Conservation (phyloP, 2,329 filamentous ascomycete species). For the Cyphellophora attinorum region DNA sequence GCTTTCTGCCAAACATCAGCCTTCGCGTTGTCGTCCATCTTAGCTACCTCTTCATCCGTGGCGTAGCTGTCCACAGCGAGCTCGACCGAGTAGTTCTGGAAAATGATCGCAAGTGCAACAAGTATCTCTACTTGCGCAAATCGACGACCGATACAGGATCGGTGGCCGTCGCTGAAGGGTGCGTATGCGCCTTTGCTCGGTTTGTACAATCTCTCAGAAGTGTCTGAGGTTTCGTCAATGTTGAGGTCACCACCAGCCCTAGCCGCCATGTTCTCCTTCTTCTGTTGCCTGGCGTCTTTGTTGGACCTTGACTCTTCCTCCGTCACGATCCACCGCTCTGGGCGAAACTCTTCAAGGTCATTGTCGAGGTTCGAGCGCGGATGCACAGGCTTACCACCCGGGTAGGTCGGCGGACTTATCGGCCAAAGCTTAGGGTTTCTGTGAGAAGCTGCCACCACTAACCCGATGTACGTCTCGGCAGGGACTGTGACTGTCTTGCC, state of each 20-base stretch:
- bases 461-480: slow-evolving; percentile 42
- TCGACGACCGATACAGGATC: slow-evolving; percentile 45
- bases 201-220: slow-evolving; percentile 51
- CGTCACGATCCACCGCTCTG: slow-evolving; percentile 59
- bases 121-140: slow-evolving; percentile 51
- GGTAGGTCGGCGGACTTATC: slow-evolving; percentile 28
- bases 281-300: slow-evolving; percentile 1
- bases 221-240: slow-evolving; percentile 52
- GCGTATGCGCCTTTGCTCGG: slow-evolving; percentile 44
- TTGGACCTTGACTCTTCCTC: slow-evolving; percentile 9
- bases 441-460: slow-evolving; percentile 50
- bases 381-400: slow-evolving; percentile 24
- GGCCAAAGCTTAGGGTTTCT: slow-evolving; percentile 69
- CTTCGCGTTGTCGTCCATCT: slow-evolving; percentile 39
- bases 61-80: slow-evolving; percentile 56
- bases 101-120: slow-evolving; percentile 42
- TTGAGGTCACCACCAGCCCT: slow-evolving; percentile 25
- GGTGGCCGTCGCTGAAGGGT: slow-evolving; percentile 47
- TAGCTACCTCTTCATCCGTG: slow-evolving; percentile 43
- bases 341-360: slow-evolving; percentile 60
- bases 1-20: slow-evolving; percentile 52
- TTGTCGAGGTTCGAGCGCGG: slow-evolving; percentile 25
- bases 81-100: slow-evolving; percentile 56
- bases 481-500: slow-evolving; percentile 53
- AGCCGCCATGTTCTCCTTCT: slow-evolving; percentile 9